Evolutionary conservation across 331 rosid species (phyloP), one percentile per base, ranked within the genome.

Genomic region (Prunus yedoensis): DNA sequence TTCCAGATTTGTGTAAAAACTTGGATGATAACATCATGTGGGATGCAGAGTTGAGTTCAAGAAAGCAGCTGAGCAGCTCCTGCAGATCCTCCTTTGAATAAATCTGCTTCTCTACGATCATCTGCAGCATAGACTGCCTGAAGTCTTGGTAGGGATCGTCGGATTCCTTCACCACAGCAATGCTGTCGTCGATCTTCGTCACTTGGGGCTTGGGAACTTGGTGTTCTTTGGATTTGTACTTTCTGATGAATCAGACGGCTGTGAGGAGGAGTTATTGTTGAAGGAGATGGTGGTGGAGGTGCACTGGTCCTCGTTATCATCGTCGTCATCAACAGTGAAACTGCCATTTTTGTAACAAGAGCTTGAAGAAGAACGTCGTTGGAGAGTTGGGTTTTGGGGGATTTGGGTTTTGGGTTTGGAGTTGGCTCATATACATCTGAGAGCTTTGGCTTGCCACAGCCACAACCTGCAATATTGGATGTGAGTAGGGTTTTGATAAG

Each of bases 61-160:
- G 92, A 70, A 90, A 84, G 66, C 92, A 88, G n/a, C 75, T 67
- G 5, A 90, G 88, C 71, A 90, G 90, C 79, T 83, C 82, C 59
- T 84, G 81, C 46, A 90, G 86, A 46, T 84, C 95, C 3, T 73
- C 45, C 51, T 84, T 76, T 0, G 80, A 64, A 68, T 61, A 84
- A 46, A 90, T 90, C 79, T 81, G 74, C 73, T 80, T 84, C 85
- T 88, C 83, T 3, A 86, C 41, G 4, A 90, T 88, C 95, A 90
- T 90, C 70, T 90, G 90, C 10, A 84, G 83, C 78, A 90, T 88
- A 0, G 92, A 90, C 0, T 69, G 62, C 23, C 87, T 73, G 68
- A 90, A 86, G 64, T 90, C 95, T 11, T 52, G 27, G 4, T 77
- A 72, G 0, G 95, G 95, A 2, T 88, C 84, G 2, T 61, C 11